These are phyloP conservation scores for Debaryomyces coudertii DNA, from an alignment of 1,139 yeast species.

Conservation along the genomic window DNA sequence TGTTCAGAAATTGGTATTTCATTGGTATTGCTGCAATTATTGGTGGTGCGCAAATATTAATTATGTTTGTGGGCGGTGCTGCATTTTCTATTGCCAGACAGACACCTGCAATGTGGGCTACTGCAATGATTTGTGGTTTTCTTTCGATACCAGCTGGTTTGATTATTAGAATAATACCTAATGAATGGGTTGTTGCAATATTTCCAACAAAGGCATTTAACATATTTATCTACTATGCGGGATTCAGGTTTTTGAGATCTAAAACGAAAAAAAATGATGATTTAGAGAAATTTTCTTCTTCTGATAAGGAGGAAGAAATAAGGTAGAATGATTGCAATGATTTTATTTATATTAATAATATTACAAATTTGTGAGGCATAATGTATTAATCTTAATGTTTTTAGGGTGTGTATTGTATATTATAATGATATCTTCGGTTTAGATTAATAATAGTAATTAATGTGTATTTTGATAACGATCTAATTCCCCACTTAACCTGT, in stretches of 20 bases:
- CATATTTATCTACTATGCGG: conserved; percentile 46
- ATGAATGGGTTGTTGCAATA: conserved; percentile 65
- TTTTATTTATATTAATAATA: not conserved
- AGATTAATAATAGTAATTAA: not conserved
- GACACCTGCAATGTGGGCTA: conserved; percentile 86
- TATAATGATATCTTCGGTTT: conserved; percentile 11
- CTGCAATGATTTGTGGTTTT: conserved; percentile 83
- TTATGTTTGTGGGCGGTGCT: conserved; percentile 97
- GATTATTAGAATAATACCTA: conserved; percentile 79
- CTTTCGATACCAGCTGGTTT: conserved; percentile 81
- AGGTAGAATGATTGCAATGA: not conserved
- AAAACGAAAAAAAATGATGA: conserved; percentile 31
- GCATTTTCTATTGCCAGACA: conserved; percentile 84
- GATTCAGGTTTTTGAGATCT: conserved; percentile 47
- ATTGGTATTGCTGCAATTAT: conserved; percentile 70
- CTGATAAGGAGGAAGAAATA: not conserved
- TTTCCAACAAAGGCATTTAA: conserved; percentile 70
- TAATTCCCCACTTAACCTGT: conserved; percentile 13
- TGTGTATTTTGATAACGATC: not conserved
- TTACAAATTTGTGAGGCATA: not conserved
- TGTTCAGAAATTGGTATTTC: conserved; percentile 82
- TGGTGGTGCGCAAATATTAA: conserved; percentile 80
- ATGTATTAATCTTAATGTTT: too few species aligned
- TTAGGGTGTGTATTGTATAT: too few species aligned
- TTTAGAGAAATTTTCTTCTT: conserved; percentile 21